These are phyloP conservation scores for Plasmodium blacklocki DNA, from an alignment of 169 alveolate species.

Conservation along the genomic window DNA sequence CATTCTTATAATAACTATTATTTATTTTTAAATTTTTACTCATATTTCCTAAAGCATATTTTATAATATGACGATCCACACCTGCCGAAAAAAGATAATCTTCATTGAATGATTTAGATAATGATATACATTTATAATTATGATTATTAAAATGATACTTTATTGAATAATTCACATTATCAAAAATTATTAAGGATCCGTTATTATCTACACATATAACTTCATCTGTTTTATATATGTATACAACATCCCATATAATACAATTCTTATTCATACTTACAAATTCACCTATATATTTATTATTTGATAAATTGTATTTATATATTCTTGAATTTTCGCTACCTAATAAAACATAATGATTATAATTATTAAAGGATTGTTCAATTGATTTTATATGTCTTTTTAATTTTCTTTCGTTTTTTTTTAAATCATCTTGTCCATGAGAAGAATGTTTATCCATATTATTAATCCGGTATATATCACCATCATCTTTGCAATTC, in stretches of 20 bases:
- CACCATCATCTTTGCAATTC: too few species aligned
- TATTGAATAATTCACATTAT: slow-evolving; percentile 6
- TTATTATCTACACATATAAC: slow-evolving; percentile 52
- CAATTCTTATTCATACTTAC: slow-evolving; percentile 15
- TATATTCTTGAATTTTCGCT: slow-evolving; percentile 64
- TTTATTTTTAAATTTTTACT: not conserved
- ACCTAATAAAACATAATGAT: slow-evolving; percentile 52
- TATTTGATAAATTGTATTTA: slow-evolving; percentile 28
- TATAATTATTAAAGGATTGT: slow-evolving; percentile 35
- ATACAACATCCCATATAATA: slow-evolving; percentile 57
- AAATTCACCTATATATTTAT: slow-evolving; percentile 34
- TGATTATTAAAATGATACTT: slow-evolving; percentile 44
- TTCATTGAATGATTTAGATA: slow-evolving; percentile 50
- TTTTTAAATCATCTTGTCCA: not conserved
- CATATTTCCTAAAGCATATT: slow-evolving; percentile 13
- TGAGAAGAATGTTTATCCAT: too few species aligned
- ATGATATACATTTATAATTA: slow-evolving; percentile 27
- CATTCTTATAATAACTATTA: not conserved
- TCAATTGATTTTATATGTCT: slow-evolving; percentile 10
- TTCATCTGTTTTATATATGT: slow-evolving; percentile 50
- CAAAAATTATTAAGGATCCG: slow-evolving; percentile 38
- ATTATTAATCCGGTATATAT: too few species aligned
- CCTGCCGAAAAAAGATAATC: slow-evolving; percentile 34
- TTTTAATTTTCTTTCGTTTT: not conserved
- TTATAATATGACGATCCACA: slow-evolving; percentile 27